These are phyloP conservation scores for Linum tenue DNA, from an alignment of 345 rosid species.

Conservation along the genomic window DNA sequence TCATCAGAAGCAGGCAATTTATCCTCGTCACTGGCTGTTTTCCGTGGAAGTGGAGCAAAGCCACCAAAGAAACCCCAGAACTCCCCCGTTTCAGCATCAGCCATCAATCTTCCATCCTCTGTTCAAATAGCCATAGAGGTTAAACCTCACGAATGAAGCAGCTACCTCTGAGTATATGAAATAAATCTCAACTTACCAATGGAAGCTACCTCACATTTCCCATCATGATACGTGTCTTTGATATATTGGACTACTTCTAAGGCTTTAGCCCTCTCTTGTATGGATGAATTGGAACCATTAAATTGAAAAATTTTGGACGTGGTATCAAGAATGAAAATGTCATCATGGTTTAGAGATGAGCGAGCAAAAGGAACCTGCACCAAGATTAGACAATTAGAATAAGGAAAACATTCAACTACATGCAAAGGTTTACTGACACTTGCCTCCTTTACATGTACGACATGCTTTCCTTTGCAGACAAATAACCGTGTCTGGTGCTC, in stretches of 20 bases:
- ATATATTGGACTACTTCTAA: slow-evolving; percentile 75
- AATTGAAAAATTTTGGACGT: slow-evolving; percentile 76
- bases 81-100: slow-evolving; percentile 79
- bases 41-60: slow-evolving; percentile 67
- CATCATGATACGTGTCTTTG: slow-evolving; percentile 62
- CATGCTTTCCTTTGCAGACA: slow-evolving; percentile 76
- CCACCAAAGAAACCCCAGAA: slow-evolving; percentile 94
- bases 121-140: slow-evolving; percentile 4
- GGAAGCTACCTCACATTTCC: slow-evolving; percentile 71
- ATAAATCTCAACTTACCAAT: slow-evolving; percentile 40
- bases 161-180: too few relatives aligned
- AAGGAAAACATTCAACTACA: neutral
- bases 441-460: slow-evolving; percentile 76
- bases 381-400: neutral
- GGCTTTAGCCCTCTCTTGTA: slow-evolving; percentile 84
- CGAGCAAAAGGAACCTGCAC: slow-evolving; percentile 69
- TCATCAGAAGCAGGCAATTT: slow-evolving; percentile 30
- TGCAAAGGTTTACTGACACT: slow-evolving; percentile 12
- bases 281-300: slow-evolving; percentile 71
- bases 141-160: too few relatives aligned
- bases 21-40: slow-evolving; percentile 30
- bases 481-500: slow-evolving; percentile 43
- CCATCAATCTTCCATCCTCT: slow-evolving; percentile 89
- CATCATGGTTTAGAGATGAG: slow-evolving; percentile 71
- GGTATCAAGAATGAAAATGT: slow-evolving; percentile 71